A percentile compares a stretch with the other conserved stretches of the same genome.
Evolutionary conservation across 176 grass and related monocot genomes (phyloP).

Genomic region (Hordeum marinum): DNA sequence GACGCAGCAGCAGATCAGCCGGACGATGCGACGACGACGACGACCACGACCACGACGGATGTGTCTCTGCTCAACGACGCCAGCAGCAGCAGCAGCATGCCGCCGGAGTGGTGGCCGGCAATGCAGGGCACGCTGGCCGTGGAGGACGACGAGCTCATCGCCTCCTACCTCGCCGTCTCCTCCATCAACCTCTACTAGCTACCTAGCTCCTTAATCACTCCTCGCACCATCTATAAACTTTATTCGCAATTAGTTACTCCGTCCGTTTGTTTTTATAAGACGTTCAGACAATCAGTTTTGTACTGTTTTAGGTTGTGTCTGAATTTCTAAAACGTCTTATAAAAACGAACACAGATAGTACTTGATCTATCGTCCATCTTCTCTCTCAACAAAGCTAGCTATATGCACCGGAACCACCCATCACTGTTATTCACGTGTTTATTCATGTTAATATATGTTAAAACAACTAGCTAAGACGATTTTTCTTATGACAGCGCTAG

Average conservation of each 20-base stretch:
- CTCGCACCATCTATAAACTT: neutral
- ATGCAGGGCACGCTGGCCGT: conserved; percentile 36
- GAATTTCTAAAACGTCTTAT: too few relatives aligned
- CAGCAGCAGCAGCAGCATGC: neutral
- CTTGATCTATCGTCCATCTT: neutral
- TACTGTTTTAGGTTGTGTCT: too few relatives aligned
- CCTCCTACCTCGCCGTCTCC: conserved; percentile 36
- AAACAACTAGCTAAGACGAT: too few relatives aligned
- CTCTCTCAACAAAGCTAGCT: neutral
- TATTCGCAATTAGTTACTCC: neutral
- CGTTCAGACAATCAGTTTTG: too few relatives aligned
- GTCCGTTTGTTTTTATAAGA: too few relatives aligned
- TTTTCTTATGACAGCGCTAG: too few relatives aligned
- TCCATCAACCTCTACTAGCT: conserved; percentile 33
- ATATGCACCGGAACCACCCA: neutral
- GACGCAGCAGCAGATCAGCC: conserved; percentile 14
- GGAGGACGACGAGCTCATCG: conserved; percentile 38
- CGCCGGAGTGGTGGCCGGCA: conserved; percentile 54
- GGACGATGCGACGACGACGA: neutral
- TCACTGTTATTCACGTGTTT: neutral
- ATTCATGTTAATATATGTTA: too few relatives aligned
- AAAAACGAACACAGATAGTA: too few relatives aligned
- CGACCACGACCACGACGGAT: neutral
- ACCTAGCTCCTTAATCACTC: neutral
- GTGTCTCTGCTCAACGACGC: neutral